Evolutionary conservation across 371 early-diverging fungal genomes (phyloP), one percentile per base, ranked within the genome.

Genomic region (Zychaea mexicana): DNA sequence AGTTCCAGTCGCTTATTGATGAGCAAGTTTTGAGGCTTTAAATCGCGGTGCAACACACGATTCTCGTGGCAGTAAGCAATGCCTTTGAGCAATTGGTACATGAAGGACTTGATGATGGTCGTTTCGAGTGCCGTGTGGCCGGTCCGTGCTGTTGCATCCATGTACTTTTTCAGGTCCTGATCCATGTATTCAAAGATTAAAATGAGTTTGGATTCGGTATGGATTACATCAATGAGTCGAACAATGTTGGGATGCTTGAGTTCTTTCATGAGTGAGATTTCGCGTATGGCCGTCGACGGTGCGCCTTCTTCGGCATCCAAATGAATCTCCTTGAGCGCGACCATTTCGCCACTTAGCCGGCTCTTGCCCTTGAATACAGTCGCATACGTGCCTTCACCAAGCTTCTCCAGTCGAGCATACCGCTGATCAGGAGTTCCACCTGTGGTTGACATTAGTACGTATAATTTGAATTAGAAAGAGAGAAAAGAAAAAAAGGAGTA

Each of bases 371-470:
- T 99, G 87, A 91, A 99, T n/a, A 99, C 99, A 7, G 94, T 96
- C n/a, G 98, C 99, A 72, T 99, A 99, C 27, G 99, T 99, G 33
- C 99, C 99, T 84, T 98, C 98, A 45, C 98, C 98, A 59, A 99
- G 87, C 79, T 97, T 96, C 73, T 96, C 96, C 46, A 91, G 78
- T 56, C 92, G 89, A 62, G 88, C 76, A 77, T 94, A 97, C 54
- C 85, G 78, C 62, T 85, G 69, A 42, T 77, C 76, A 27, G 77
- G 78, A 32, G 68, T 74, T 36, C 54, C 67, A 47, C 70, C 67
- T 17, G 71, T 47, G 24, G 69, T 58, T 45, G 64, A 58, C 67
- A 65, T 69, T 47, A 12, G 28, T 47, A 15, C 21, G 33, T n/a
- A n/a, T 36, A 15, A 36, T 49, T 49, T 24, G n/a, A 4, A 3